Base-by-base conservation (phyloP, 148 eudicot species). In the Rhododendron mucronatum region DNA sequence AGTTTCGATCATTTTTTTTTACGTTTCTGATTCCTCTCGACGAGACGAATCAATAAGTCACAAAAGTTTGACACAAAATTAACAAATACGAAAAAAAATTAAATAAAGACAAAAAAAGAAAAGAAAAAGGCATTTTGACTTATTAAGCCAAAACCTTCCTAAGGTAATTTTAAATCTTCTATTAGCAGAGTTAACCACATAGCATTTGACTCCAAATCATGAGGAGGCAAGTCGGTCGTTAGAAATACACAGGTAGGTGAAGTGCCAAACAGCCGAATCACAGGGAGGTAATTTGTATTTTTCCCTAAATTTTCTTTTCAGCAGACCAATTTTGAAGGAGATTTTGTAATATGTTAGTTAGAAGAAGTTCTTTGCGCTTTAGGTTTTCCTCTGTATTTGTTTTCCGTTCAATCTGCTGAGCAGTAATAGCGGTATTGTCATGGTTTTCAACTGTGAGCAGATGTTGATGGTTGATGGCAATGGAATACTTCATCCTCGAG, bases 391-490 rank as follows among this genome's bases (percentile, higher is more conserved):
- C 39, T 48, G 15, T 44, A 44, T 48, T 81, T n/a, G 44, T 65
- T 30, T 39, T 67, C 71, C 20, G 44, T 18, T 5, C 39, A 74
- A 37, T 48, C 16, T 7, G 76, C 3, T 26, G n/a, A 21, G 53
- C 44, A 41, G 47, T 89, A 9, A 82, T 76, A 5, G 63, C 3
- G n/a, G n/a, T 78, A 51, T 81, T 79, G 39, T 71, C 39, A 71
- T 71, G 76, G 39, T 9, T 30, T 59, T 30, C 44, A 16, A 23
- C 63, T 81, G 55, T 82, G 71, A 82, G 82, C 95, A 96, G 97
- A 80, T 96, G 47, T 80, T 97, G 91, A 95, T 97, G 99, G 98
- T 97, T 86, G 99, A 97, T 89, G 99, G 99, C 76, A 97, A 97
- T 88, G 99, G 99, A 78, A 83, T 95, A 81, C 98, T 97, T 91